Percentiles rank a stretch among this genome's conserved stretches.
phyloP scores from a whole-genome alignment of 306 rosid species.

The Lathyrus tuberosus region DNA sequence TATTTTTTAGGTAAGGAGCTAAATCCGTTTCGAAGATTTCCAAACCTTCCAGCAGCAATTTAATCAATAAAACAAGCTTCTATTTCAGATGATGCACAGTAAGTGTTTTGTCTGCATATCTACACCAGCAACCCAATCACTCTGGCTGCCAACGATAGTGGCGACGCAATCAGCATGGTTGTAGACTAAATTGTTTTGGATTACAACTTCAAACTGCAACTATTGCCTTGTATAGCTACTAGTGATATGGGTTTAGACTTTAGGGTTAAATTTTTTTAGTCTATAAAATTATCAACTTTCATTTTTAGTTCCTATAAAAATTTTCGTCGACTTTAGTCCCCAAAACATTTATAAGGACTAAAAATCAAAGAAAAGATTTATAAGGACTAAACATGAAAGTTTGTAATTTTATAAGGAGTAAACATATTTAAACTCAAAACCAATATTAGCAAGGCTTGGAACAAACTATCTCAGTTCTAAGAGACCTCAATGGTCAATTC shows the following conservation, averaged over 20 bases:
- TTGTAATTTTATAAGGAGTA: too few species aligned
- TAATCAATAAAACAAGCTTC: conserved; percentile 14
- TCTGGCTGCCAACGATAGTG: too few species aligned
- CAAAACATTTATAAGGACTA: neutral
- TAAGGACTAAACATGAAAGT: too few species aligned
- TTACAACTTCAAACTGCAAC: neutral
- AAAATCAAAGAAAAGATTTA: too few species aligned
- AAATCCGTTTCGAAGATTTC: neutral
- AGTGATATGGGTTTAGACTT: neutral
- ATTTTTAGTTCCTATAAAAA: neutral
- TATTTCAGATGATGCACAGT: conserved; percentile 74
- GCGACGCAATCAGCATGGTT: neutral
- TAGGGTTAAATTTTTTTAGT: neutral
- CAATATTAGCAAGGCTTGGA: neutral
- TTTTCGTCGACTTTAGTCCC: neutral
- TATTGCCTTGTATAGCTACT: neutral
- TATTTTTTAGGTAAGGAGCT: neutral
- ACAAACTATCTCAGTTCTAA: neutral
- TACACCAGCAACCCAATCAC: too few species aligned
- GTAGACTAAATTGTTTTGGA: neutral
- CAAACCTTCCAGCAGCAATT: neutral
- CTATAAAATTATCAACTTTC: neutral
- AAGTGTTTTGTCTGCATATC: neutral
- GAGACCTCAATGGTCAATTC: neutral
- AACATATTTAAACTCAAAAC: too few species aligned